A percentile compares a stretch with the other conserved stretches of the same genome.
Evolutionary conservation across 441 rosid species (phyloP).

Genomic region (Euphorbia schlechtendalii): DNA sequence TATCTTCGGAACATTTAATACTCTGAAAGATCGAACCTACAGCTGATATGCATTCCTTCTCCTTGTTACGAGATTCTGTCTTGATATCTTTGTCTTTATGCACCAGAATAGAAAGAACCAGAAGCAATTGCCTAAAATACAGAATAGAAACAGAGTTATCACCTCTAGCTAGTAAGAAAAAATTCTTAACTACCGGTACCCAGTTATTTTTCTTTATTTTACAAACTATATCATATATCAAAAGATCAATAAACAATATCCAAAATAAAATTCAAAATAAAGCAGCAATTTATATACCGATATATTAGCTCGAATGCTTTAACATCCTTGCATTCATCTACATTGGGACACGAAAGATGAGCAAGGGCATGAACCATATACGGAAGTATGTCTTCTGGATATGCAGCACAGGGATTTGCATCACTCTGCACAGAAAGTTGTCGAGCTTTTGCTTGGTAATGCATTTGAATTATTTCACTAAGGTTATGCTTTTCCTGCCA

Average conservation of each 20-base stretch:
- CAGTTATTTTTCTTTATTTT: not conserved
- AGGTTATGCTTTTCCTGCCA: conserved; percentile 89
- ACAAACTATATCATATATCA: not conserved
- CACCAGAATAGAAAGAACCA: conserved; percentile 60
- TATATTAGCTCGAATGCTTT: conserved; percentile 72
- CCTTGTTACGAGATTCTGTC: conserved; percentile 51
- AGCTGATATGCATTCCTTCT: conserved; percentile 52
- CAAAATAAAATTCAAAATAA: not conserved
- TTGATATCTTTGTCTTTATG: conserved; percentile 82
- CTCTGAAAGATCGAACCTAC: conserved; percentile 52
- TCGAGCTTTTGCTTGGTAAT: conserved; percentile 76
- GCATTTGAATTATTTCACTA: conserved; percentile 82
- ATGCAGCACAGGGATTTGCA: conserved; percentile 40
- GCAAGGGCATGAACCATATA: conserved; percentile 84
- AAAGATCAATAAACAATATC: conserved; percentile 2
- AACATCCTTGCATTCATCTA: conserved; percentile 84
- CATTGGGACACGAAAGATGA: conserved; percentile 77
- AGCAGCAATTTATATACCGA: conserved; percentile 40
- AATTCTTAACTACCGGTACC: not conserved
- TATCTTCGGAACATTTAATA: conserved; percentile 79
- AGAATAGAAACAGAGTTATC: conserved; percentile 9
- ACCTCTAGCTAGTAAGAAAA: not conserved
- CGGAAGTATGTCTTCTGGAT: conserved; percentile 72
- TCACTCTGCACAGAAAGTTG: conserved; percentile 69
- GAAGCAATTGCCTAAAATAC: conserved; percentile 69